A percentile compares a stretch with the other conserved stretches of the same genome.
Conservation (phyloP, 768 basidiomycete species). For the Amanita subjunquillea region DNA sequence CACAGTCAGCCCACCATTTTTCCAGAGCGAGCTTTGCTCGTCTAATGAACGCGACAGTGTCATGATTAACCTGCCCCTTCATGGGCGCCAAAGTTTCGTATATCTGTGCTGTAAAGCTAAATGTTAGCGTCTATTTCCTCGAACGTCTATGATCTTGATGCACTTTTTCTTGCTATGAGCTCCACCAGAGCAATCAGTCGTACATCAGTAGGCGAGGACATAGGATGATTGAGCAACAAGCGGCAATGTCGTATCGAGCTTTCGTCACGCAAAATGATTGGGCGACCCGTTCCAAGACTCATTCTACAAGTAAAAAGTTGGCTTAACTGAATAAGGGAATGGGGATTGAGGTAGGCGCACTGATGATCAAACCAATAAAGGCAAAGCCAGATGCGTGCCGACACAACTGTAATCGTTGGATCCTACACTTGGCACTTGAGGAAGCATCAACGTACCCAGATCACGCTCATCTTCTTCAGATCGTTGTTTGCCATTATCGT, state of each 20-base stretch:
- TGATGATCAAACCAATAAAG: constrained; percentile 96
- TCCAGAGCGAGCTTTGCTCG: constrained; percentile 81
- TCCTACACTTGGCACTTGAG: constrained; percentile 4
- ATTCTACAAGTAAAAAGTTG: constrained; percentile 38
- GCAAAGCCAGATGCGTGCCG: constrained; percentile 89
- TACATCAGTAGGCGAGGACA: constrained; percentile 86
- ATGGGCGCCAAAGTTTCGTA: constrained; percentile 83
- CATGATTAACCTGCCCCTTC: constrained; percentile 79
- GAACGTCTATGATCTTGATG: constrained; percentile 12
- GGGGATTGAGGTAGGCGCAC: constrained; percentile 30
- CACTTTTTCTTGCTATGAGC: constrained; percentile 86
- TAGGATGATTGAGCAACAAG: constrained; percentile 69
- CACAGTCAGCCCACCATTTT: constrained; percentile 87
- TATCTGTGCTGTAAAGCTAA: constrained; percentile 61
- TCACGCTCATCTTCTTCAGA: constrained; percentile 81
- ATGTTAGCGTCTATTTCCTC: background rate
- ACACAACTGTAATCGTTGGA: constrained; percentile 50
- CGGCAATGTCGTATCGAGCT: constrained; percentile 80
- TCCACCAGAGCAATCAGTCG: constrained; percentile 83
- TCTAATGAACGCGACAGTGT: constrained; percentile 78
- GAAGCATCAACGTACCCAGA: constrained; percentile 41
- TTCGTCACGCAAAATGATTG: constrained; percentile 84
- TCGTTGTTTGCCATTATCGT: constrained; percentile 55
- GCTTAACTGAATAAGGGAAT: constrained; percentile 1
- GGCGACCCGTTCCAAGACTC: constrained; percentile 87